phyloP scores from a whole-genome alignment of 2,329 filamentous ascomycete genomes.

The Westerdykella sp. region DNA sequence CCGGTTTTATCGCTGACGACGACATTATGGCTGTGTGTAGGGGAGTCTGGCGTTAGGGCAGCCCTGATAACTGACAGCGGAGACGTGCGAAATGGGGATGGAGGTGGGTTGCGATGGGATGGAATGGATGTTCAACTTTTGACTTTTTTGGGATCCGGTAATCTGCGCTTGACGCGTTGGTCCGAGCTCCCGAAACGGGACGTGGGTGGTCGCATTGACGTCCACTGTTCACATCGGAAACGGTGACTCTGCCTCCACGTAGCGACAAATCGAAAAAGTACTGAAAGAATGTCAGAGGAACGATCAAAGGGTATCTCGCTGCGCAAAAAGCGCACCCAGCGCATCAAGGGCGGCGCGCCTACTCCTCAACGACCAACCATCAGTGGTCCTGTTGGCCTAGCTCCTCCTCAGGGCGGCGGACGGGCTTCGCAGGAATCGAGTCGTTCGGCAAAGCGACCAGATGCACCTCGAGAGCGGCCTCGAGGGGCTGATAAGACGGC shows the following conservation, averaged over 20 bases:
- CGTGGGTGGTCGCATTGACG: too few species aligned
- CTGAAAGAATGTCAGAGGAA: conserved; percentile 43
- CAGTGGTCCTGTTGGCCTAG: conserved; percentile 35
- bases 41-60: background rate
- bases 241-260: too few species aligned
- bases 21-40: conserved; percentile 16
- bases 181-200: background rate
- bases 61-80: conserved; percentile 3
- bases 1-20: conserved; percentile 45
- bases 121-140: conserved; percentile 9
- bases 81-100: conserved; percentile 3
- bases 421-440: conserved; percentile 35
- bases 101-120: conserved; percentile 1
- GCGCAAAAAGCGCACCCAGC: conserved; percentile 54
- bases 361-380: conserved; percentile 53
- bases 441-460: conserved; percentile 29
- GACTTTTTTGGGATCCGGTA: conserved; percentile 20
- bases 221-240: too few species aligned
- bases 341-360: conserved; percentile 47
- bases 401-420: conserved; percentile 27
- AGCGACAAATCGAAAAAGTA: too few species aligned
- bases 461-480: conserved; percentile 36
- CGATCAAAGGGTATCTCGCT: conserved; percentile 53
- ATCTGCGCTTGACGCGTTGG: background rate
- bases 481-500: conserved; percentile 51